Percentiles rank a stretch among this genome's conserved stretches.
Conservation (phyloP, 2,329 filamentous ascomycete species). For the Alternaria brassicicola region DNA sequence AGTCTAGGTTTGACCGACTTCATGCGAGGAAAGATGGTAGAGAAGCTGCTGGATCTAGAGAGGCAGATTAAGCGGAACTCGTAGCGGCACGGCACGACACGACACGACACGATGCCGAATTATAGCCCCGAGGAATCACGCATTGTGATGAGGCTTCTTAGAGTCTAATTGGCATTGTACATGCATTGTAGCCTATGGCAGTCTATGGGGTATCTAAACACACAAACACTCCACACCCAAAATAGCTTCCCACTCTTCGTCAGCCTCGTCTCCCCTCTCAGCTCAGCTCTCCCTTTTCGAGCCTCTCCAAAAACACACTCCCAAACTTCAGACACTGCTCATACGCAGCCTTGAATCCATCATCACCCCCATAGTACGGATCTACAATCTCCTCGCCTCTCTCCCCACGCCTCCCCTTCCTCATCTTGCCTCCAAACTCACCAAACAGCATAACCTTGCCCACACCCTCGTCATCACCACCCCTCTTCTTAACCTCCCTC, state of each 20-base stretch:
- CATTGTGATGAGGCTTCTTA: neutral
- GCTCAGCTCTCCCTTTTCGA: slow-evolving; percentile 48
- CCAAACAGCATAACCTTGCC: slow-evolving; percentile 80
- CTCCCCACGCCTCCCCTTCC: slow-evolving; percentile 14
- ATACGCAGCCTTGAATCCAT: slow-evolving; percentile 62
- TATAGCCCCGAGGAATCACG: slow-evolving; percentile 1
- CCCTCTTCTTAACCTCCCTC: slow-evolving; percentile 55
- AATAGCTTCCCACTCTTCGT: neutral
- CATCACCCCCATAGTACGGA: slow-evolving; percentile 75
- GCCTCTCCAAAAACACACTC: slow-evolving; percentile 73
- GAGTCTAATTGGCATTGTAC: neutral
- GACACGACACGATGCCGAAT: neutral
- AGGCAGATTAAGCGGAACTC: slow-evolving; percentile 25
- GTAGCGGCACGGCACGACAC: neutral
- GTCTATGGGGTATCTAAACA: slow-evolving; percentile 33
- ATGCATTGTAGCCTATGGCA: slow-evolving; percentile 4
- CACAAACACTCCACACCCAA: neutral
- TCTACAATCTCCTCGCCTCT: slow-evolving; percentile 58
- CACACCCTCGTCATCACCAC: slow-evolving; percentile 44
- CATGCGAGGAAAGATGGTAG: slow-evolving; percentile 31
- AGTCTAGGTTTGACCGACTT: slow-evolving; percentile 31
- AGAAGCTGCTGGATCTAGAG: slow-evolving; percentile 27
- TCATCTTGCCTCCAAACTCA: slow-evolving; percentile 68
- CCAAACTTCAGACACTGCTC: slow-evolving; percentile 81
- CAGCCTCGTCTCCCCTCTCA: slow-evolving; percentile 10